Percentiles rank a stretch among this genome's conserved stretches.
Conservation (phyloP, 2,329 filamentous ascomycete genomes). For the Hypoxylon sp. region DNA sequence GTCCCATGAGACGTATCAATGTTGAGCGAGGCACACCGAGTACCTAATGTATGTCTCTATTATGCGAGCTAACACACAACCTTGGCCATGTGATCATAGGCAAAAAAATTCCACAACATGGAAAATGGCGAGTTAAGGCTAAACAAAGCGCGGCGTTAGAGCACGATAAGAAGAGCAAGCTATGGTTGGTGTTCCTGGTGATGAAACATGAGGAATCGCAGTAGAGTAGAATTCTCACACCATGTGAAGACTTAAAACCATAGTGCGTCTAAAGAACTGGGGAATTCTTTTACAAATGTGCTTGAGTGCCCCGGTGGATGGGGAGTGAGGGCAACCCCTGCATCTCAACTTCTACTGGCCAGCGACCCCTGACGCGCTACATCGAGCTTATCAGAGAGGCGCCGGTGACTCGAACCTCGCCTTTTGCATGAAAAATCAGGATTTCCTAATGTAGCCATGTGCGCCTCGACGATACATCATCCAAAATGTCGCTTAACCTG, state of each 20-base stretch:
- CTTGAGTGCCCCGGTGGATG: conserved; percentile 10
- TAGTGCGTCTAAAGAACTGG: conserved; percentile 19
- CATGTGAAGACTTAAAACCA: conserved; percentile 21
- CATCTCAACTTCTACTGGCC: conserved; percentile 18
- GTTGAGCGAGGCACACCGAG: conserved; percentile 23
- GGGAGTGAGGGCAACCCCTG: conserved; percentile 21
- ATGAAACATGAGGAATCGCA: conserved; percentile 41
- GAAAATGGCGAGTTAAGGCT: conserved; percentile 32
- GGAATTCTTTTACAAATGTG: conserved; percentile 11
- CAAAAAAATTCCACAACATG: conserved; percentile 11
- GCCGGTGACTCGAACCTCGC: conserved; percentile 13
- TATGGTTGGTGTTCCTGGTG: conserved; percentile 36
- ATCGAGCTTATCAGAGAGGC: conserved; percentile 15
- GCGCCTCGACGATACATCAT: conserved; percentile 20
- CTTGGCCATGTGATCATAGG: conserved; percentile 27
- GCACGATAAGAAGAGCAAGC: conserved; percentile 21
- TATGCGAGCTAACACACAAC: conserved; percentile 27
- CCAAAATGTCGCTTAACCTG: conserved; percentile 8
- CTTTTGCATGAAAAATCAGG: conserved; percentile 29
- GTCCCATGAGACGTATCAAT: conserved; percentile 28
- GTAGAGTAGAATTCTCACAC: conserved; percentile 14
- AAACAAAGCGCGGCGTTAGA: conserved; percentile 31
- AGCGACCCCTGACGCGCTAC: conserved; percentile 19
- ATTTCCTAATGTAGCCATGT: conserved; percentile 30
- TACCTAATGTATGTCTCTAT: conserved; percentile 28